These are phyloP conservation scores for Trichoderma asperelloides DNA, from an alignment of 495 filamentous ascomycete genomes.

Conservation along the genomic window DNA sequence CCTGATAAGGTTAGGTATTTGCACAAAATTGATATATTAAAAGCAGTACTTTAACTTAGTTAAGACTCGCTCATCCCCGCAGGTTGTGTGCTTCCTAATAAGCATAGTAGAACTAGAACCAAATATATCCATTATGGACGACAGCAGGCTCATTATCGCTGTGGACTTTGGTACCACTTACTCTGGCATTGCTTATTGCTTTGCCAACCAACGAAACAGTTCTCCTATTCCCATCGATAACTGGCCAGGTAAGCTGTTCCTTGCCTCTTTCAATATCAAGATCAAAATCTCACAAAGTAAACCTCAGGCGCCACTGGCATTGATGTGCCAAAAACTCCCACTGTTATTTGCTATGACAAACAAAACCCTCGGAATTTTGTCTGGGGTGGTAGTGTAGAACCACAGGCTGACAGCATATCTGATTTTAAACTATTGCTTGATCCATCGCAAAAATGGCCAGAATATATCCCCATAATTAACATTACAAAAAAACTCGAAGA, in stretches of 20 bases:
- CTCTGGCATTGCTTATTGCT: conserved; percentile 20
- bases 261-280: background rate
- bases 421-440: conserved; percentile 29
- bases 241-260: background rate
- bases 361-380: conserved; percentile 10
- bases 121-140: background rate
- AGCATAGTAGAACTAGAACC: background rate
- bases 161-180: conserved; percentile 26
- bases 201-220: conserved; percentile 11
- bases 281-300: background rate
- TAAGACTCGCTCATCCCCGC: too few relatives aligned
- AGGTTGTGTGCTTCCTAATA: background rate
- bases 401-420: conserved; percentile 12
- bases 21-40: too few relatives aligned
- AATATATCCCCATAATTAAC: conserved; percentile 17
- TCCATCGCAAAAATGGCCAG: conserved; percentile 19
- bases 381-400: conserved; percentile 16
- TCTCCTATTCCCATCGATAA: background rate
- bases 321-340: conserved; percentile 18
- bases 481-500: conserved; percentile 15
- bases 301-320: conserved; percentile 14
- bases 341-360: conserved; percentile 16
- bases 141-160: conserved; percentile 14
- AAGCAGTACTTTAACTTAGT: too few relatives aligned
- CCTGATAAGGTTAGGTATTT: too few relatives aligned